Conservation (phyloP, 768 basidiomycete species). For the Clavaria fumosa region DNA sequence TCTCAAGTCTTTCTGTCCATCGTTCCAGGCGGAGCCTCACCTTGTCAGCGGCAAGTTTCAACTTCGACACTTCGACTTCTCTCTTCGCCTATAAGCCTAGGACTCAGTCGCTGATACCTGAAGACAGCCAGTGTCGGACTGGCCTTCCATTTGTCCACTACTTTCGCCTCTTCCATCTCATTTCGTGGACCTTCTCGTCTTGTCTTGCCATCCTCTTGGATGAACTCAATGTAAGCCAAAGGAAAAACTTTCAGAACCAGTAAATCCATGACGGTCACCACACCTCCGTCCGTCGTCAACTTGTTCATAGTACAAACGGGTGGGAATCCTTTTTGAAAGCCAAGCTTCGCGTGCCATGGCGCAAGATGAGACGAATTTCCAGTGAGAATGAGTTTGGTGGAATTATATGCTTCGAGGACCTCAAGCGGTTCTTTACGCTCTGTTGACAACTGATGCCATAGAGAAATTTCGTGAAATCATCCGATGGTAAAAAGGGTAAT, state of each 20-base stretch:
- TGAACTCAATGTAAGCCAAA: conserved; percentile 65
- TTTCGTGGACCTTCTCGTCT: conserved; percentile 45
- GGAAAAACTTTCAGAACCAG: conserved; percentile 63
- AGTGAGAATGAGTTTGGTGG: conserved; percentile 45
- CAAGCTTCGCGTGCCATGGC: conserved; percentile 80
- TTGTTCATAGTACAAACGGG: conserved; percentile 67
- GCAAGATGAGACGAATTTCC: conserved; percentile 83
- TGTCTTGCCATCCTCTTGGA: conserved; percentile 34
- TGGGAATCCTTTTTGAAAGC: conserved; percentile 49
- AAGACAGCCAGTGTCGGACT: conserved; percentile 10
- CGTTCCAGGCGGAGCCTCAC: conserved; percentile 35
- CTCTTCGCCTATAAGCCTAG: conserved; percentile 32
- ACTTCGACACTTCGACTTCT: conserved; percentile 39
- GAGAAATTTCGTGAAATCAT: neutral
- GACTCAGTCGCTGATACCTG: neutral
- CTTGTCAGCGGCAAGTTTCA: conserved; percentile 43
- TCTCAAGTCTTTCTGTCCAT: conserved; percentile 52
- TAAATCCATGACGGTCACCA: conserved; percentile 59
- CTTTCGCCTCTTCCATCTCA: conserved; percentile 49
- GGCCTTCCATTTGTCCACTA: conserved; percentile 61
- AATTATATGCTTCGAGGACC: conserved; percentile 65
- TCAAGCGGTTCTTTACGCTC: conserved; percentile 68
- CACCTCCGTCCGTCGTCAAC: conserved; percentile 69
- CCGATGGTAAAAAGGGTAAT: neutral
- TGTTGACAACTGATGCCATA: conserved; percentile 37